Base-by-base conservation (phyloP, 176 grass and related monocot genomes). In the Raddia distichophylla region DNA sequence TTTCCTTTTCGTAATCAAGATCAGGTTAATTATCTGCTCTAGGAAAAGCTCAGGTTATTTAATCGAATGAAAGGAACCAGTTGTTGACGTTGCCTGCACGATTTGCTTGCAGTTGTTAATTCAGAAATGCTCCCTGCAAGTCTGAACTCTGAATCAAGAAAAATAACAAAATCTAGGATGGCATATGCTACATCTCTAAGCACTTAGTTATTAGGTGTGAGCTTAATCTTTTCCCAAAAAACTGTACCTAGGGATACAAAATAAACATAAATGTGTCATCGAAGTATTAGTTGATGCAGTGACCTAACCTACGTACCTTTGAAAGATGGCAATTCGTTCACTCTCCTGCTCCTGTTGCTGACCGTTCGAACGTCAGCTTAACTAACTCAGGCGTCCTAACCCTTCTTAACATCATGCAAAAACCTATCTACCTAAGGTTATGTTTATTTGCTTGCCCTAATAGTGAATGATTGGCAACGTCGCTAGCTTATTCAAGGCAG, bases 61-160 rank as follows among this genome's bases (percentile, higher is more conserved):
- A 55, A 59, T 60, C 64, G 7, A 42, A 65, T 10, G 64, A 44
- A 64, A 8, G 14, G 27, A 6, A 74, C 67, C 68, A 13, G 67
- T 13, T 68, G 85, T 15, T 79, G 43, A 84, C 53, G 78, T 71
- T 40, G 73, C 79, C 72, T 10, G 65, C 64, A 64, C 34, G 75
- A 68, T 84, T 61, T 60, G 51, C 56, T 82, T 4, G 44, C 46
- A 2, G 3, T 18, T 75, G 63, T 53, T 87, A 35, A 45, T 48
- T 71, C 12, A 56, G 57, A 50, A 11, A 16, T 34, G 14, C 43
- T 59, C 27, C 2, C 53, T 11, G 35, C 77, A 57, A 13, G 16
- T 0, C 54, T 8, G 47, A 16, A 37, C 20, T 0, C 54, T 8
- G 47, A 16, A 37, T 22, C 16, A 17, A 50, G n/a, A 11, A 55